Base-by-base conservation (phyloP, 495 filamentous ascomycete species). In the Xylaria flabelliformis region DNA sequence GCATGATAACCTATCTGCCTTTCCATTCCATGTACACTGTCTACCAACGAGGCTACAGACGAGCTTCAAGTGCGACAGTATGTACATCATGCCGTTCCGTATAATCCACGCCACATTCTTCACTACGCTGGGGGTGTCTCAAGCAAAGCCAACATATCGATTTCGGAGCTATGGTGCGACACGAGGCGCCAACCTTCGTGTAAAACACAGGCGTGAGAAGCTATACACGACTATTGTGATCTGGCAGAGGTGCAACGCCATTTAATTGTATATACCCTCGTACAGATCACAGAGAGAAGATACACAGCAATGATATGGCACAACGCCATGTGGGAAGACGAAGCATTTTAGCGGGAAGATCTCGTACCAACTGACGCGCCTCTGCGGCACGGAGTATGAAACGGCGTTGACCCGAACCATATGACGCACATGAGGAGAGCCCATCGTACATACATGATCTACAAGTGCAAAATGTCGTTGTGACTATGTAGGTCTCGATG, bases 391-490 rank as follows among this genome's bases (percentile, higher is more conserved):
- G 19, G 51, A 10, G 21, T 12, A 69, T 19, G 39, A 34, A 13
- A 59, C 15, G 53, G 53, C 21, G 36, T 13, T 55, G 50, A 32
- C 10, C 53, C 67, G 51, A 59, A 24, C 51, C 51, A 51, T 21
- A 59, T 69, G 51, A 58, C 53, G 53, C 53, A 59, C 67, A 69
- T 61, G 36, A 68, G 21, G 29, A 56, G 29, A 58, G 26, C 26
- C 39, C 24, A 58, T 44, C 67, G 53, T 48, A 59, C 41, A 69
- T 48, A 61, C 39, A 69, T 69, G 67, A 69, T 69, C 39, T 59
- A 69, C 51, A 13, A 48, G 53, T 36, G 10, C 12, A 26, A 61
- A 26, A 39, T 42, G 19, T 48, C 17, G 26, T 48, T 68, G 26
- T 48, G 41, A 21, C 2, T 59, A 59, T 69, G 41, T 48, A n/a